Percentiles rank a stretch among this genome's conserved stretches.
phyloP scores from a whole-genome alignment of 1,284 basidiomycete species.

The Ustilago bromivora region DNA sequence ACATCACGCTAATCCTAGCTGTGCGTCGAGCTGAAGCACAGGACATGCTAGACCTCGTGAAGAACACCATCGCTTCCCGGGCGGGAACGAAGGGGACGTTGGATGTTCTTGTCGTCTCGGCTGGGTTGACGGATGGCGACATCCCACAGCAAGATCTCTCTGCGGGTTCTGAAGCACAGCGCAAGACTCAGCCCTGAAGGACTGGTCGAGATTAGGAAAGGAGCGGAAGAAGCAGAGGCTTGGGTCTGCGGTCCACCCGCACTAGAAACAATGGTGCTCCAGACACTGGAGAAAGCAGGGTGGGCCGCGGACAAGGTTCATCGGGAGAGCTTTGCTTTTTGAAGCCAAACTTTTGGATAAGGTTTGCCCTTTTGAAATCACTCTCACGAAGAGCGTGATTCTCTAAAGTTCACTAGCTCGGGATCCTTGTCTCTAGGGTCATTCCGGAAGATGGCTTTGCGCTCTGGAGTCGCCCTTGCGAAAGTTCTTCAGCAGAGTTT shows the following conservation, averaged over 20 bases:
- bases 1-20: slow-evolving; percentile 25
- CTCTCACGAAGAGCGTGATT: not conserved
- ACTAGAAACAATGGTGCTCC: slow-evolving; percentile 16
- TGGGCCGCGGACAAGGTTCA: slow-evolving; percentile 21
- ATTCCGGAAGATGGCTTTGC: no score
- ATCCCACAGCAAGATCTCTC: not conserved
- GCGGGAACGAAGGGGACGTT: slow-evolving; percentile 4
- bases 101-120: slow-evolving; percentile 25
- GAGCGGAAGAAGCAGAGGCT: slow-evolving; percentile 15
- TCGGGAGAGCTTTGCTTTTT: slow-evolving; percentile 40
- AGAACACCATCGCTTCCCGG: not conserved
- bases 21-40: slow-evolving; percentile 26
- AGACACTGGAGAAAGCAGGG: slow-evolving; percentile 25
- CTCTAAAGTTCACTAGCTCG: not conserved
- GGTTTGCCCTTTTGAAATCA: not conserved
- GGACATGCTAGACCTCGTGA: slow-evolving; percentile 24
- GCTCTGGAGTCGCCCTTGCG: no score
- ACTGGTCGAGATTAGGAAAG: slow-evolving; percentile 2
- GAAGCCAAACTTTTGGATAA: not conserved
- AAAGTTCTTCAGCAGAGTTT: no score
- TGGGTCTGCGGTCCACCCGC: slow-evolving; percentile 38
- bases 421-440: not conserved
- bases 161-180: slow-evolving; percentile 10
- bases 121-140: slow-evolving; percentile 15
- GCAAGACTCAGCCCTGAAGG: slow-evolving; percentile 20